A percentile compares a stretch with the other conserved stretches of the same genome.
Conservation (phyloP, 345 rosid species). For the Pistacia vera region DNA sequence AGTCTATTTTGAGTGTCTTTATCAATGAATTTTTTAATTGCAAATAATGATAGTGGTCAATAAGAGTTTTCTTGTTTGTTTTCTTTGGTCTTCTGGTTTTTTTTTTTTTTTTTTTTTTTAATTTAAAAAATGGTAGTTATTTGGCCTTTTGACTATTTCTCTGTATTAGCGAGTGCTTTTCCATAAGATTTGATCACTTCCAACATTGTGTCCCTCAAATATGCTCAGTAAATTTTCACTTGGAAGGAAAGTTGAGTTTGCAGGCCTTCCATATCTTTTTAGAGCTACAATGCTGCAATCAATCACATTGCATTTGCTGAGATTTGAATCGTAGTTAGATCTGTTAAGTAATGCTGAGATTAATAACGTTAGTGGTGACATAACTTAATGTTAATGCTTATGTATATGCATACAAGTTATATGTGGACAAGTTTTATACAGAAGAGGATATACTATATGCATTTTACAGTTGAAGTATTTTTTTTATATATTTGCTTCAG, state of each 20-base stretch:
- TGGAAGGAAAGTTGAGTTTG: background rate
- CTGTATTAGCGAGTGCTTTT: background rate
- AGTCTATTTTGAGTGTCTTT: background rate
- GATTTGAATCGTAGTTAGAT: background rate
- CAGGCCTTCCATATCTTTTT: background rate
- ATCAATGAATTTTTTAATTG: background rate
- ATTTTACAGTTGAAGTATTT: background rate
- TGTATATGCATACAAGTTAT: background rate
- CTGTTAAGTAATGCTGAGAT: background rate
- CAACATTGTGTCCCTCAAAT: background rate
- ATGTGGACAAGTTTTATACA: background rate
- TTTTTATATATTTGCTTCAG: conserved; percentile 37
- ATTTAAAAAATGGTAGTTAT: background rate
- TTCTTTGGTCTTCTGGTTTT: too few relatives aligned
- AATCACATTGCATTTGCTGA: conserved; percentile 1
- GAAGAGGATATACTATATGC: background rate
- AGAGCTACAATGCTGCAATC: background rate
- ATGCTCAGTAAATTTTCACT: background rate
- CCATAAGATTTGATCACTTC: background rate
- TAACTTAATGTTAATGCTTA: background rate
- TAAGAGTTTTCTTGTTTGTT: background rate
- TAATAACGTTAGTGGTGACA: background rate
- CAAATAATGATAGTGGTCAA: background rate
- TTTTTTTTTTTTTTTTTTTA: too few relatives aligned
- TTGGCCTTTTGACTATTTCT: background rate